Conservation (phyloP, 176 grass and related monocot genomes). For the Puya raimondii region DNA sequence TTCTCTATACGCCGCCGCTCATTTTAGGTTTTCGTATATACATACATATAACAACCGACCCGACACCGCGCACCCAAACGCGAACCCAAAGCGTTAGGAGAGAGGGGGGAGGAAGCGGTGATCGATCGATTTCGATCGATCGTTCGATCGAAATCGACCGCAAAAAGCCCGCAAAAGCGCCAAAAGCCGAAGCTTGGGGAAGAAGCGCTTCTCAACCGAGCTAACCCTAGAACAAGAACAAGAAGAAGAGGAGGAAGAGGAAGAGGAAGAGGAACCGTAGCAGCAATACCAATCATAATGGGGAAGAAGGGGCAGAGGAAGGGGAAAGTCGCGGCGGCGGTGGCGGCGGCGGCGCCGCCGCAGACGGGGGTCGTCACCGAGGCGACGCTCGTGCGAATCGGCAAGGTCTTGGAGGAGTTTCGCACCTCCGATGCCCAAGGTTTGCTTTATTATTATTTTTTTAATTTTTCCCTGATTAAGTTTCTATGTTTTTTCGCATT, state of each 20-base stretch:
- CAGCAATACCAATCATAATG: conserved; percentile 3
- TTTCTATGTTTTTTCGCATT: background rate
- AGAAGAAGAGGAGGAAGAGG: conserved; percentile 1
- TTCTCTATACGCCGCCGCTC: no score
- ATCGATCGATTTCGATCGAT: no score
- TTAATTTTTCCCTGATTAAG: background rate
- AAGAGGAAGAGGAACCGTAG: conserved; percentile 4
- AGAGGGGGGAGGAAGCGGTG: no score
- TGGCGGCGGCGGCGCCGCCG: background rate
- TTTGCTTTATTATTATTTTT: conserved; percentile 19
- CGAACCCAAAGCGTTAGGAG: no score
- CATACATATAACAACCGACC: no score
- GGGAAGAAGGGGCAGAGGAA: conserved; percentile 23
- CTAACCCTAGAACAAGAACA: background rate
- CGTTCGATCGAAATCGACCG: background rate
- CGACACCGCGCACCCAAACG: no score
- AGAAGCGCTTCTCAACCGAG: background rate
- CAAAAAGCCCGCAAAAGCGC: background rate
- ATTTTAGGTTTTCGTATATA: no score
- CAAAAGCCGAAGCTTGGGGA: background rate
- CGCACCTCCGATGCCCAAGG: conserved; percentile 44
- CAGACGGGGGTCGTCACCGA: conserved; percentile 21
- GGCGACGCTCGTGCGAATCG: conserved; percentile 29
- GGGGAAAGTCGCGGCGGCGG: conserved; percentile 4
- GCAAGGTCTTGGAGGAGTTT: conserved; percentile 46